Conservation (phyloP, 805 yeast species). For the Metschnikowia vanudenii region DNA sequence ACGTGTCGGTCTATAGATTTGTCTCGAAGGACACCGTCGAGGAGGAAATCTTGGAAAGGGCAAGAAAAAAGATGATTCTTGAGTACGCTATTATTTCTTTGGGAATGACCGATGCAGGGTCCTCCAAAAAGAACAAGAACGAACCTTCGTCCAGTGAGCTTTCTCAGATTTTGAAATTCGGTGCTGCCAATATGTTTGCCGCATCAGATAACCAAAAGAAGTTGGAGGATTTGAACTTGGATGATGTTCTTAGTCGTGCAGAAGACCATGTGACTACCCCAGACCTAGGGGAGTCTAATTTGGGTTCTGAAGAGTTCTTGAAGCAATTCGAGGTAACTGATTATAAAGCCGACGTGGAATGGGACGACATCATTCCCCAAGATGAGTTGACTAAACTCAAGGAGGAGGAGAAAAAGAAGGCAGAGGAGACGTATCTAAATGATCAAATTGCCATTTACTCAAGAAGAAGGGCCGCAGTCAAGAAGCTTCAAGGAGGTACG, state of each 20-base stretch:
- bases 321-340: constrained; percentile 98
- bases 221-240: constrained; percentile 90
- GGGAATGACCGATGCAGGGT: constrained; percentile 81
- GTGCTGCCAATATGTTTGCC: constrained; percentile 98
- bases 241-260: constrained; percentile 93
- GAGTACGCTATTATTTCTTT: constrained; percentile 96
- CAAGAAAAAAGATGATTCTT: constrained; percentile 95
- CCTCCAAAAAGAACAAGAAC: constrained; percentile 48
- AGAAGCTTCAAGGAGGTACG: constrained; percentile 45
- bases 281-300: constrained; percentile 92
- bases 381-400: constrained; percentile 86
- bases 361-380: constrained; percentile 99
- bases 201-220: constrained; percentile 94
- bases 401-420: constrained; percentile 83
- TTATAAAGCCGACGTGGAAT: constrained; percentile 95
- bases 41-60: constrained; percentile 94
- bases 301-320: constrained; percentile 97
- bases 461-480: constrained; percentile 73
- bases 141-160: constrained; percentile 86
- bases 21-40: constrained; percentile 98
- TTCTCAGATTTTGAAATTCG: constrained; percentile 91
- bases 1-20: constrained; percentile 94
- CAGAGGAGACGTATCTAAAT: constrained; percentile 82
- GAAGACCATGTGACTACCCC: constrained; percentile 97
- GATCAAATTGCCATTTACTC: constrained; percentile 88